Conservation (phyloP, 2,329 filamentous ascomycete species). For the Neurospora sp. region DNA sequence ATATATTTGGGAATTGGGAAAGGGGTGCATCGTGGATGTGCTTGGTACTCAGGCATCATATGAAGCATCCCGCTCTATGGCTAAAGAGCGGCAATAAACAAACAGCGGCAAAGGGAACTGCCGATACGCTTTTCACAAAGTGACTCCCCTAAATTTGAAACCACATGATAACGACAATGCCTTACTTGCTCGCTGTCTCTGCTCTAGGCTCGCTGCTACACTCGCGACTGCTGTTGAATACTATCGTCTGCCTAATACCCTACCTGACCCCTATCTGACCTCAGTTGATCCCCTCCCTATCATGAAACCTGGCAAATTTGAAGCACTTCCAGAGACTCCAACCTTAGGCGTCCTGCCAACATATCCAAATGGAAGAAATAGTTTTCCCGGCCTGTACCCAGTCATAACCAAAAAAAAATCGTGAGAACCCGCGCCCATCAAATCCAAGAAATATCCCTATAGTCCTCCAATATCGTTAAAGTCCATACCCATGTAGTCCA, state of each 20-base stretch:
- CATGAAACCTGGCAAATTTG: background rate
- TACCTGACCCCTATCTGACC: background rate
- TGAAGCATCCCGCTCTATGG: background rate
- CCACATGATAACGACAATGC: background rate
- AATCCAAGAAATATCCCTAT: background rate
- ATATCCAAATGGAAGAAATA: background rate
- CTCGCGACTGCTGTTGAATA: background rate
- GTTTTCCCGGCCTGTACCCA: background rate
- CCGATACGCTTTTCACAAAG: background rate
- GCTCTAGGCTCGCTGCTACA: background rate
- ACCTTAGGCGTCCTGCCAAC: background rate
- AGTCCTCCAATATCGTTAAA: background rate
- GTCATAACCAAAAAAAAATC: background rate
- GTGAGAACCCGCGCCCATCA: background rate
- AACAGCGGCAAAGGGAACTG: background rate
- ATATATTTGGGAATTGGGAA: background rate
- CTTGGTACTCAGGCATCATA: background rate
- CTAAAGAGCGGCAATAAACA: background rate
- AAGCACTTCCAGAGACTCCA: background rate
- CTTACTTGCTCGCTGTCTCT: background rate
- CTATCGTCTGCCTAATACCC: background rate
- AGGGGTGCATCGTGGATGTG: background rate
- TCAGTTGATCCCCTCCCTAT: background rate
- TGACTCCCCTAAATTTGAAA: background rate
- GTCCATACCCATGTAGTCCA: constrained; percentile 30